Conservation (phyloP, 495 filamentous ascomycete genomes). For the Emericellopsis terricola region DNA sequence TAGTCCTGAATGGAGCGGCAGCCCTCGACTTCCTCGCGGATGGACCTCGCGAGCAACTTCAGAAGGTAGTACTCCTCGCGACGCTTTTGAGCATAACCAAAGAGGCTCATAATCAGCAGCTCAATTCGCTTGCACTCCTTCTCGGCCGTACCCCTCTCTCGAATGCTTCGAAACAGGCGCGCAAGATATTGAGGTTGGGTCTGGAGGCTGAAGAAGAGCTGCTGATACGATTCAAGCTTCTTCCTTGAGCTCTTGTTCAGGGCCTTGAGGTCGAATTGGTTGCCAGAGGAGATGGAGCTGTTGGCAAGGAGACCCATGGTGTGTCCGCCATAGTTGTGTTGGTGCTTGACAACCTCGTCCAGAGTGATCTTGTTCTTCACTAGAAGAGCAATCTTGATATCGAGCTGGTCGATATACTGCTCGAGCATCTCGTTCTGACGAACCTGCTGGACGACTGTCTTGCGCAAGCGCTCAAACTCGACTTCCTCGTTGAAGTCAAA, state of each 20-base stretch:
- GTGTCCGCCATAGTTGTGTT: slow-evolving; percentile 89
- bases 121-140: slow-evolving; percentile 86
- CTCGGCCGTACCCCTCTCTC: slow-evolving; percentile 73
- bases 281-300: slow-evolving; percentile 68
- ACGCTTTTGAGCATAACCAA: slow-evolving; percentile 92
- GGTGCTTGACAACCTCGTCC: slow-evolving; percentile 93
- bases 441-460: slow-evolving; percentile 91
- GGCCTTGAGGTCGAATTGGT: slow-evolving; percentile 92
- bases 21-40: slow-evolving; percentile 71
- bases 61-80: slow-evolving; percentile 94
- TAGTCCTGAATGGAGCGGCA: slow-evolving; percentile 65
- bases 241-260: slow-evolving; percentile 88
- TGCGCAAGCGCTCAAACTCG: slow-evolving; percentile 81
- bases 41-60: slow-evolving; percentile 67
- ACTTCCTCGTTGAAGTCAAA: slow-evolving; percentile 99
- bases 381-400: slow-evolving; percentile 95
- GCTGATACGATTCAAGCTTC: slow-evolving; percentile 93
- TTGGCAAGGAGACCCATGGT: slow-evolving; percentile 74
- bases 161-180: slow-evolving; percentile 63
- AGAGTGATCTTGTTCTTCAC: slow-evolving; percentile 99
- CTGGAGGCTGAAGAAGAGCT: slow-evolving; percentile 93
- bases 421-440: slow-evolving; percentile 93
- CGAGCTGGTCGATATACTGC: slow-evolving; percentile 92
- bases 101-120: slow-evolving; percentile 88
- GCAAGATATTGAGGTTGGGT: slow-evolving; percentile 93